Conservation (phyloP, 1,284 basidiomycete species). For the Boletus calvinii region DNA sequence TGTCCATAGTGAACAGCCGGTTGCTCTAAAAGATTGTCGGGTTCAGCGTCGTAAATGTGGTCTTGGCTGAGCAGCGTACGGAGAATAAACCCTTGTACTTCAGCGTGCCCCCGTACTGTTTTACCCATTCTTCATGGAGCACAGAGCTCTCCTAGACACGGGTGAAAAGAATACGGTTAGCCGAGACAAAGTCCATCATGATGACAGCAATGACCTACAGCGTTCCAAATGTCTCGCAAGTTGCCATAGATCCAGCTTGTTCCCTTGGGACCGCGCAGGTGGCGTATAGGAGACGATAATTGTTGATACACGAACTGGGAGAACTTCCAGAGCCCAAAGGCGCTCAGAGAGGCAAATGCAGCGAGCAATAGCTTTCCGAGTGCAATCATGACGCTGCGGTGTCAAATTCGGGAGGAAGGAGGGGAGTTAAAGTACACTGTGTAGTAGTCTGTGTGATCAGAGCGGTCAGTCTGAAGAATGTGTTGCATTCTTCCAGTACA, state of each 20-base stretch:
- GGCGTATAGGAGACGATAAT: conserved; percentile 42
- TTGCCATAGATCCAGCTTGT: conserved; percentile 55
- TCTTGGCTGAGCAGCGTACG: neutral
- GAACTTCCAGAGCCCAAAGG: conserved; percentile 36
- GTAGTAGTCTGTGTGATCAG: too few relatives aligned
- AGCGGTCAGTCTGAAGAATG: too few relatives aligned
- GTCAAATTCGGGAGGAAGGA: too few relatives aligned
- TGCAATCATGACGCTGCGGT: conserved; percentile 17
- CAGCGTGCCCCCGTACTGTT: conserved; percentile 52
- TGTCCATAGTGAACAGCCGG: conserved; percentile 35
- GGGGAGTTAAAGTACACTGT: too few relatives aligned
- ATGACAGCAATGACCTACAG: conserved; percentile 30
- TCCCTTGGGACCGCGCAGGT: conserved; percentile 51
- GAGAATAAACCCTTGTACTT: neutral
- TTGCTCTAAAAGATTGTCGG: conserved; percentile 1
- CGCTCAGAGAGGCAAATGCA: conserved; percentile 11
- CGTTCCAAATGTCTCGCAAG: conserved; percentile 42
- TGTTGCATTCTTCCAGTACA: too few relatives aligned
- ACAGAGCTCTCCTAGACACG: conserved; percentile 33
- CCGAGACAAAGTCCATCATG: neutral
- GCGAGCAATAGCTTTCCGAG: conserved; percentile 2
- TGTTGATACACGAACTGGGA: conserved; percentile 14
- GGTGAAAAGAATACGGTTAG: neutral
- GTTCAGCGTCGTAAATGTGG: neutral
- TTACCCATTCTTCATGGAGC: conserved; percentile 49